Evolutionary conservation across 1,284 basidiomycete genomes (phyloP), one percentile per base, ranked within the genome.

Genomic region (Moniliella sp.): DNA sequence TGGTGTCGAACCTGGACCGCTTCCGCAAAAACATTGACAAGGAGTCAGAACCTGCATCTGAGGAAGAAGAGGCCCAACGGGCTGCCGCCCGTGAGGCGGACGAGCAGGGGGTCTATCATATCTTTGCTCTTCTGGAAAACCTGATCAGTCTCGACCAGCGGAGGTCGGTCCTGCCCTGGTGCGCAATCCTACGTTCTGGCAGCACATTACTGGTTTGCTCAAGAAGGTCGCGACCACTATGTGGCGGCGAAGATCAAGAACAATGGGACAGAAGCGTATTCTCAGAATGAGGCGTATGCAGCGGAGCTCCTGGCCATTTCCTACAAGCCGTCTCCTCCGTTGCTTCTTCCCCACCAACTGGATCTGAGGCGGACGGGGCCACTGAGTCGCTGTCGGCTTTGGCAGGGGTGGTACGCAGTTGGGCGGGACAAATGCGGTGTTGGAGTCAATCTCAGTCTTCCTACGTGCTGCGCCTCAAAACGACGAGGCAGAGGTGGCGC

Each of bases 401-500:
- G n/a, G n/a, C n/a, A n/a, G n/a, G n/a, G n/a, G n/a, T n/a, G n/a
- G n/a, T n/a, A n/a, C n/a, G n/a, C n/a, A n/a, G n/a, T n/a, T n/a
- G n/a, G n/a, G n/a, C n/a, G n/a, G n/a, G n/a, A n/a, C n/a, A n/a
- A n/a, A n/a, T n/a, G n/a, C n/a, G n/a, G n/a, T n/a, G n/a, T n/a
- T n/a, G n/a, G n/a, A n/a, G n/a, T n/a, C n/a, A n/a, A n/a, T n/a
- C n/a, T n/a, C n/a, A n/a, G n/a, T n/a, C n/a, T n/a, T n/a, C n/a
- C n/a, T n/a, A 47, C 67, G 71, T 28, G 78, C 91, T 51, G 84
- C 84, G 0, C 63, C 64, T 0, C 76, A 82, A 44, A 70, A 75
- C 4, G 91, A 97, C 40, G 88, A 97, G 62, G 69, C 73, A 7
- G 91, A 97, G 58, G 94, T 83, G 61, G 83, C 94, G 78, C 88